Base-by-base conservation (phyloP, 1,284 basidiomycete species). In the Cystobasidium slooffiae region DNA sequence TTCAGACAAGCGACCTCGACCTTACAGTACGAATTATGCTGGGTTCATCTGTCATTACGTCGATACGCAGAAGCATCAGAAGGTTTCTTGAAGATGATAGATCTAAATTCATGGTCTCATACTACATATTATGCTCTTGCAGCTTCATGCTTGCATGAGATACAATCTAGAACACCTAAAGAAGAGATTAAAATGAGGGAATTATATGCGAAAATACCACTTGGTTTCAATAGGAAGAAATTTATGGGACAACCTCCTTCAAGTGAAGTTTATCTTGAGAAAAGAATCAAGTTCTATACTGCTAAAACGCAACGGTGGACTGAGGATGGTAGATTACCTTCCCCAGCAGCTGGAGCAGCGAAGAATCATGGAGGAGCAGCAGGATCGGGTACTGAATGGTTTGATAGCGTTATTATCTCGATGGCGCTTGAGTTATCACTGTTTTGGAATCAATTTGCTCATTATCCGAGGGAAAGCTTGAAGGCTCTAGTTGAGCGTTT, bases 1-100 rank as follows among this genome's bases (percentile, higher is more conserved):
- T 80, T 79, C 74, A 61, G 78, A 10, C 78, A 80, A 55, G 79
- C 79, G 1, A 77, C 77, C n/a, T 78, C 76, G 24, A 62, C 78
- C 6, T 76, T 80, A n/a, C 76, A 76, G 0, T 80, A 79, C 51
- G 79, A 80, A 72, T 74, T 77, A 20, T 58, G 78, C 12, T 80
- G 79, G 79, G 70, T 76, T 37, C 74, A 75, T 31, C 76, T 80
- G 2, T 75, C 75, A 4, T 66, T 77, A 24, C 72, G 70, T 0
- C 63, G 67, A 46, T 80, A 63, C 41, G 31, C 67, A n/a, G 72
- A 77, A n/a, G 58, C 75, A 14, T 77, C 79, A 0, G 66, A 62
- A 22, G 59, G 75, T 3, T 77, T 79, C 53, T 63, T 76, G 44
- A 56, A 52, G 20, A 78, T 79, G 78, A 75, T 72, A 62, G 56